Conservation (phyloP, 2,329 filamentous ascomycete species). For the Pseudogymnoascus sp. region DNA sequence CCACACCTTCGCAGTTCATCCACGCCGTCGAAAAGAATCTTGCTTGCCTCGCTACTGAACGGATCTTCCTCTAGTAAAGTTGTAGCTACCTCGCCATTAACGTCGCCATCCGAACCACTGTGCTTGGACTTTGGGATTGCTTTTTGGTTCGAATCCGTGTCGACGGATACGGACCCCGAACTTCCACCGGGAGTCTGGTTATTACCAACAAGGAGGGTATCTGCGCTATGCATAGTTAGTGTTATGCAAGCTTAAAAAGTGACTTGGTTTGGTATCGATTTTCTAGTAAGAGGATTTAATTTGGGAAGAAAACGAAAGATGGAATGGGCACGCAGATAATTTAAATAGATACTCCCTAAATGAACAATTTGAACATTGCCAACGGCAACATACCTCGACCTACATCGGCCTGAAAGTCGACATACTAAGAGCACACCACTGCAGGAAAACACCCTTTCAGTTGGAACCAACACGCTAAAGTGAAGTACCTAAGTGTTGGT, state of each 20-base stretch:
- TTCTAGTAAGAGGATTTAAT: not conserved
- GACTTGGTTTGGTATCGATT: not conserved
- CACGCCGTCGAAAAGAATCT: slow-evolving; percentile 30
- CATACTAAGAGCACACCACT: not conserved
- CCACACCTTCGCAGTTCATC: slow-evolving; percentile 29
- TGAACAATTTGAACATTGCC: not conserved
- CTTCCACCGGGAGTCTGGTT: not conserved
- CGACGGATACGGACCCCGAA: not conserved
- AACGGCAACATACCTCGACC: not conserved
- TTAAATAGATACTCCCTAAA: not conserved
- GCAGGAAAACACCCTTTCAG: not conserved
- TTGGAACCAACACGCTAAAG: not conserved
- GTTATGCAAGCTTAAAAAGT: not conserved
- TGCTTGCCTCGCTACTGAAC: slow-evolving; percentile 30
- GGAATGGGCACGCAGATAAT: not conserved
- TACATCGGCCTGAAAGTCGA: not conserved
- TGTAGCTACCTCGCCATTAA: not conserved
- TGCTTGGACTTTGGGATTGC: not conserved
- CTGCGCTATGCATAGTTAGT: not conserved
- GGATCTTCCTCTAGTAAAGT: slow-evolving; percentile 18
- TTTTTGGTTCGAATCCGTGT: not conserved
- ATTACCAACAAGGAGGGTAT: not conserved
- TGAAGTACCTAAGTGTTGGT: not conserved
- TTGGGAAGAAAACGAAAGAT: not conserved
- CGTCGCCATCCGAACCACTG: not conserved